Conservation (phyloP, 441 rosid genomes). For the Viola pubescens region DNA sequence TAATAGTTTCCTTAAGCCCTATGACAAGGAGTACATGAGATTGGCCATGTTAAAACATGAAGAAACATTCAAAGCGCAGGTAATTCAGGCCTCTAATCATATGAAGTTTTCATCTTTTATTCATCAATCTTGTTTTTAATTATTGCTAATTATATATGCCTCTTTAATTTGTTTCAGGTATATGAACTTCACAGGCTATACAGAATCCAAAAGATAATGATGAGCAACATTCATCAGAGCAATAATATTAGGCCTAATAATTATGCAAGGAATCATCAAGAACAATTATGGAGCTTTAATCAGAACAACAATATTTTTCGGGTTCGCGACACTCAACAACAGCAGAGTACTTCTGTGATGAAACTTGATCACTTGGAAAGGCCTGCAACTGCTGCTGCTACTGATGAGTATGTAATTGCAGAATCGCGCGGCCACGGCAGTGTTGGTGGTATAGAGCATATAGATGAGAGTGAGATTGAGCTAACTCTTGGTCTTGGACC, state of each 20-base stretch:
- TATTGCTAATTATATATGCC: not conserved
- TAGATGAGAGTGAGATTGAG: conserved; percentile 80
- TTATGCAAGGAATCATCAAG: conserved; percentile 19
- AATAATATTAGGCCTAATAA: conserved; percentile 9
- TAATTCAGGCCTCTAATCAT: conserved; percentile 10
- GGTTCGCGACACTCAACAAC: conserved; percentile 2
- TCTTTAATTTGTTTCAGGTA: conserved; percentile 36
- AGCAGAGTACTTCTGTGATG: conserved; percentile 17
- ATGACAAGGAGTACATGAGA: conserved; percentile 84
- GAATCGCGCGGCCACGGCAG: not conserved
- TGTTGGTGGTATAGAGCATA: conserved; percentile 21
- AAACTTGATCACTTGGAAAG: conserved; percentile 29
- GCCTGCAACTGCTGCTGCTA: conserved; percentile 24
- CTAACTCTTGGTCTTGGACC: conserved; percentile 83
- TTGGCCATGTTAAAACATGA: conserved; percentile 92
- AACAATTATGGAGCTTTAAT: conserved; percentile 17
- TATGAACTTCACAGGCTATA: conserved; percentile 88
- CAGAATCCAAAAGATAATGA: conserved; percentile 65
- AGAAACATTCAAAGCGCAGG: conserved; percentile 96
- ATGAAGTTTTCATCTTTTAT: not conserved
- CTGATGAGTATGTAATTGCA: conserved; percentile 24
- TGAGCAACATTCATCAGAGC: conserved; percentile 44
- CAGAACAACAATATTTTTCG: conserved; percentile 9
- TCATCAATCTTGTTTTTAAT: not conserved
- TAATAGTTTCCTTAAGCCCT: conserved; percentile 41